Evolutionary conservation across 345 rosid species (phyloP).

Genomic region (Lumnitzera littorea): DNA sequence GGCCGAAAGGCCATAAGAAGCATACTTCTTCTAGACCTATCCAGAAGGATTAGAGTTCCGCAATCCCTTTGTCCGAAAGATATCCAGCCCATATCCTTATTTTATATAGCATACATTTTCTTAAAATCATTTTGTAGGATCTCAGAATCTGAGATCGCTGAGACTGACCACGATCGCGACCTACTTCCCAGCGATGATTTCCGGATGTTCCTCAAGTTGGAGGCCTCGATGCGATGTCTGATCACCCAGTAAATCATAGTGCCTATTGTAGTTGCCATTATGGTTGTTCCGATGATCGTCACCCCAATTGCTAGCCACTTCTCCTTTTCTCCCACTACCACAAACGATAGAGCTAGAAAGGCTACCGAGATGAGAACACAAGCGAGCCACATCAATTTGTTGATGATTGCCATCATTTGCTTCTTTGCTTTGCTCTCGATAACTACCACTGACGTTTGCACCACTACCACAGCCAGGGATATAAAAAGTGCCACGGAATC

Average conservation of each 20-base stretch:
- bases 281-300: conserved; percentile 66
- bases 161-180: conserved; percentile 51
- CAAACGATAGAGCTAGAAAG: conserved; percentile 62
- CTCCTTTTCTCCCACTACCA: conserved; percentile 72
- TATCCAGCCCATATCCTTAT: neutral
- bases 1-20: neutral
- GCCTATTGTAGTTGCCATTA: conserved; percentile 88
- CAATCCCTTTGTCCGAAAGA: neutral
- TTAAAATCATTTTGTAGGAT: conserved; percentile 48
- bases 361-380: conserved; percentile 79
- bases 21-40: neutral
- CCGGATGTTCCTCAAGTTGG: conserved; percentile 55
- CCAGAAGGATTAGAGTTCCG: neutral
- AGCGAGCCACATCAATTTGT: conserved; percentile 95
- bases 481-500: conserved; percentile 88
- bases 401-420: conserved; percentile 90
- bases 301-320: conserved; percentile 75
- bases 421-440: conserved; percentile 91
- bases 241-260: conserved; percentile 94
- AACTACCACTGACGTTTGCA: conserved; percentile 91
- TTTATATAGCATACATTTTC: conserved; percentile 75
- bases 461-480: conserved; percentile 87
- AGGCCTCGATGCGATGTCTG: conserved; percentile 70
- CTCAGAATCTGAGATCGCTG: conserved; percentile 60
- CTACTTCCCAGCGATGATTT: conserved; percentile 51